Evolutionary conservation across 1,284 basidiomycete species (phyloP), one percentile per base, ranked within the genome.

Genomic region (Cryptococcus amylolentus): DNA sequence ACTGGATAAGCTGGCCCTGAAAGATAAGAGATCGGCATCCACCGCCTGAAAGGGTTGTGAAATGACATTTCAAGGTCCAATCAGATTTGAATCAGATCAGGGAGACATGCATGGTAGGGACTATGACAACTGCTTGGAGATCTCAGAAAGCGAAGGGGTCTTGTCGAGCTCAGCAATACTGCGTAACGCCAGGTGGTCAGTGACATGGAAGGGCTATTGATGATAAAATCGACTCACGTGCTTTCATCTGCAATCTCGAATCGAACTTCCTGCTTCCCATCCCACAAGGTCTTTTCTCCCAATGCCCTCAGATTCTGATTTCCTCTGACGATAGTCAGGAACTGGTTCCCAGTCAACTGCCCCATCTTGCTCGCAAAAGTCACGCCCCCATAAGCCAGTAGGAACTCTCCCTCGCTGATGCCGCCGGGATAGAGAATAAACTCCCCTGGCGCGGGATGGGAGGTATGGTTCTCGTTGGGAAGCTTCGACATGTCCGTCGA

Each of bases 401-500:
- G 51, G 44, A 63, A 59, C 55, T 63, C 61, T 12, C 55, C 54
- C 53, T 63, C 61, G 50, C 37, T 44, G 40, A 60, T 56, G 23
- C 61, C 61, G 10, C 61, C 61, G 8, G 61, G 61, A 39, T 63
- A 63, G 16, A 59, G 51, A 8, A 52, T 28, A 26, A 60, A 45
- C 47, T 63, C 40, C 16, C 57, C 61, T 3, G 48, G 42, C 8
- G 45, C 27, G 5, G 61, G 61, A 47, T 63, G 58, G 14, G 55
- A 49, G 14, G 61, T 63, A 52, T 63, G 61, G 53, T 63, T 63
- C 49, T 63, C 61, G 40, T 49, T 55, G 4, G 57, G 57, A n/a
- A 63, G 35, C 1, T 49, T 56, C 27, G 13, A 26, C 1, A 35
- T 35, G 13, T 45, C 20, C 37, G 47, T 56, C 4, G 50, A 47